A percentile compares a stretch with the other conserved stretches of the same genome.
These are phyloP conservation scores for Mycena citricolor DNA, from an alignment of 1,284 basidiomycete species.

Conservation along the genomic window DNA sequence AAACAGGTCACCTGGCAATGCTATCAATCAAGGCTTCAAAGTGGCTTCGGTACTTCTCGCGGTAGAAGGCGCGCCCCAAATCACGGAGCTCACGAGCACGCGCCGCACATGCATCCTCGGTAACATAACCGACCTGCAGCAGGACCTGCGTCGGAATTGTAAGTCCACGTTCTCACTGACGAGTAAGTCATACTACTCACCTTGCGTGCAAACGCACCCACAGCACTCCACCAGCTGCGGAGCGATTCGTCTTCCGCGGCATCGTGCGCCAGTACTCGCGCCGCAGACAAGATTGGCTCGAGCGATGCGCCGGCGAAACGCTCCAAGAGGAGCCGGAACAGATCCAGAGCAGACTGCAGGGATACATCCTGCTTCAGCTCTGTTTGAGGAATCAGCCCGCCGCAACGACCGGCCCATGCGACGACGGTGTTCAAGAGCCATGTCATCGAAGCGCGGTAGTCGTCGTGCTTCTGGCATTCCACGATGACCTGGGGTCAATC, in stretches of 20 bases:
- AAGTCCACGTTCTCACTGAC: background rate
- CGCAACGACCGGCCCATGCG: conserved; percentile 70
- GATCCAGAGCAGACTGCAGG: conserved; percentile 57
- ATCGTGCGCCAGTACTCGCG: conserved; percentile 76
- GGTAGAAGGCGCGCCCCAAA: conserved; percentile 74
- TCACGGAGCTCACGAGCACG: conserved; percentile 67
- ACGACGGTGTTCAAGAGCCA: conserved; percentile 77
- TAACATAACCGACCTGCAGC: conserved; percentile 86
- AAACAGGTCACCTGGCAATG: conserved; percentile 37
- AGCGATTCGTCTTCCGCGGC: conserved; percentile 77
- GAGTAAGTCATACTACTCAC: conserved; percentile 34
- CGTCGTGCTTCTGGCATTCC: conserved; percentile 90
- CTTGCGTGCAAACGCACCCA: conserved; percentile 69
- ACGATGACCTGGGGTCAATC: conserved; percentile 83
- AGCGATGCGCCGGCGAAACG: conserved; percentile 80
- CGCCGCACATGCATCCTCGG: conserved; percentile 73
- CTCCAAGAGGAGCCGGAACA: conserved; percentile 83
- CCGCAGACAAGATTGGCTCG: conserved; percentile 69
- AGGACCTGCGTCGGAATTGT: conserved; percentile 53
- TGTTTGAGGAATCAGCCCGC: conserved; percentile 4
- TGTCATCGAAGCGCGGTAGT: conserved; percentile 81
- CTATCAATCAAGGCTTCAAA: conserved; percentile 81
- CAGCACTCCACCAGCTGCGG: conserved; percentile 70
- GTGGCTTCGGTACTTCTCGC: conserved; percentile 82
- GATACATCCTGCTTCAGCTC: conserved; percentile 45